Evolutionary conservation across 345 rosid species (phyloP), one percentile per base, ranked within the genome.

Genomic region (Triadica sebifera): DNA sequence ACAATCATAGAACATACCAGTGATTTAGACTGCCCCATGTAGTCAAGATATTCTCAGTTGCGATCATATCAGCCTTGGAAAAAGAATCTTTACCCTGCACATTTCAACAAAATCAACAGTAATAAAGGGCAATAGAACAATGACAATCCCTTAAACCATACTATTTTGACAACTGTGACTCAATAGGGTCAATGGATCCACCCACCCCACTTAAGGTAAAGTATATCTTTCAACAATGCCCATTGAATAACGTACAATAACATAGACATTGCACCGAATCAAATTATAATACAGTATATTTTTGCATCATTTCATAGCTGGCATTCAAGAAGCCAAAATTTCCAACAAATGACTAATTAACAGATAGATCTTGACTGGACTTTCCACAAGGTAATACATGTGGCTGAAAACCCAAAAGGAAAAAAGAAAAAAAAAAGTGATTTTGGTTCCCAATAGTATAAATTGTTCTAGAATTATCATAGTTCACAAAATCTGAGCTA

Each of bases 311-410:
- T 75, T 45, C 72, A 22, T 15, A 19, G 55, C 53, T 29, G 20
- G 46, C 57, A 41, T 9, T 38, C 53, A 65, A 52, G 20, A 53
- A 34, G 24, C 76, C 58, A 59, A 70, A 8, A 47, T 49, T 65
- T 78, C 69, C 17, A 62, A 70, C 67, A 70, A 74, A 69, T 45
- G 65, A 72, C 68, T 63, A 74, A 47, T 49, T 67, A 19, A 8
- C 20, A 6, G 38, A 45, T 50, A 61, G 25, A 69, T 47, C 65
- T 76, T 29, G 41, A 45, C 46, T 25, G 6, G 8, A 13, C 19
- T 63, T 10, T 55, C 59, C 11, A 38, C 67, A 25, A 67, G 13
- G 46, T 12, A 0, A 43, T 20, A 19, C 29, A 39, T 41, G 49
- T 49, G 11, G 16, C 10, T 8, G 17, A 41, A 56, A 8, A 24